A percentile compares a stretch with the other conserved stretches of the same genome.
Evolutionary conservation across 73 alveolate species (phyloP).

Genomic region (Tetrahymena thermophila): DNA sequence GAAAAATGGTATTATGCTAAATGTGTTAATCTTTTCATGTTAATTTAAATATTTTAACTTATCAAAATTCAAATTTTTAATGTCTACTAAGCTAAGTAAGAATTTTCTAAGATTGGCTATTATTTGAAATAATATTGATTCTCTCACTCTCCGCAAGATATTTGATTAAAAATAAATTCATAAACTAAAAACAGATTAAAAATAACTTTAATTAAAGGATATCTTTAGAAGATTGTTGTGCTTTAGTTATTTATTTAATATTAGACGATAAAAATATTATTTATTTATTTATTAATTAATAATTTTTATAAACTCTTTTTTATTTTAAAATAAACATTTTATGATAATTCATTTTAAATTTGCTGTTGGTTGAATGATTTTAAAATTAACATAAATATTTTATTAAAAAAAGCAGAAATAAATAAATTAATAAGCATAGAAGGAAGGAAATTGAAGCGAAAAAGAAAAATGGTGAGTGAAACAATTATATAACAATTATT

Average conservation of each 20-base stretch:
- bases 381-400: no score
- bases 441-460: not conserved
- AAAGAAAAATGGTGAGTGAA: not conserved
- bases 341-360: no score
- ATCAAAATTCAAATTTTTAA: not conserved
- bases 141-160: not conserved
- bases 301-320: no score
- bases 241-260: no score
- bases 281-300: no score
- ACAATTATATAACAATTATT: not conserved
- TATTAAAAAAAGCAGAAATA: no score
- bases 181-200: not conserved
- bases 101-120: not conserved
- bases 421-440: no score
- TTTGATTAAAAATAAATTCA: not conserved
- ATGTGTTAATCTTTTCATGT: conserved; percentile 7
- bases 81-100: not conserved
- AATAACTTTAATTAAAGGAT: not conserved
- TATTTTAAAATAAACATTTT: no score
- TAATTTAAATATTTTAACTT: not conserved
- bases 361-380: no score
- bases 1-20: conserved; percentile 10
- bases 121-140: not conserved
- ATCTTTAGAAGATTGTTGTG: not conserved
- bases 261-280: no score